Conservation (phyloP, 78 protist genomes). For the slime mould (Dictyostelium discoideum) region DNA sequence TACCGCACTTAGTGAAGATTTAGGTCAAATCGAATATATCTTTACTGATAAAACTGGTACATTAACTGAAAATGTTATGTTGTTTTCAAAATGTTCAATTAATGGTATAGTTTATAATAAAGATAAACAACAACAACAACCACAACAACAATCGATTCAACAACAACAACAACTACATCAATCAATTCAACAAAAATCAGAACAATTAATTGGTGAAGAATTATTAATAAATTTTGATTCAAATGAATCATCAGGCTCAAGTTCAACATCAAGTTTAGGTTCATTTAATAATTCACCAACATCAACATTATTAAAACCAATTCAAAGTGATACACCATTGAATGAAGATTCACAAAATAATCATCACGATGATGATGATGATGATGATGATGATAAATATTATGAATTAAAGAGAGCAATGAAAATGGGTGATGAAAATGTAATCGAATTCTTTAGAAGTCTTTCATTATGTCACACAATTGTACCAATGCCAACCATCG, state of each 20-base stretch:
- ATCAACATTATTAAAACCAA: slow-evolving; percentile 2
- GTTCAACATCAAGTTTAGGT: neutral
- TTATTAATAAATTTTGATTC: neutral
- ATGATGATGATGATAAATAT: neutral
- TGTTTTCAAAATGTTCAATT: slow-evolving; percentile 72
- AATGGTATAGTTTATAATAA: slow-evolving; percentile 42
- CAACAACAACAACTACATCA: neutral
- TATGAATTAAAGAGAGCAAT: slow-evolving; percentile 5
- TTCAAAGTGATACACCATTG: neutral
- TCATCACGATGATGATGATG: too few relatives aligned
- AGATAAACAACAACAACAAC: neutral
- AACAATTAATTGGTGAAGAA: neutral
- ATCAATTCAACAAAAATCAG: neutral
- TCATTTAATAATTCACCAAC: slow-evolving; percentile 3
- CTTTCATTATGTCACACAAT: slow-evolving; percentile 72
- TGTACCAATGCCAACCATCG: neutral
- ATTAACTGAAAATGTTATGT: slow-evolving; percentile 86
- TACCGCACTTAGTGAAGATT: slow-evolving; percentile 92
- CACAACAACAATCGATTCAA: neutral
- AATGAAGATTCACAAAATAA: too few relatives aligned
- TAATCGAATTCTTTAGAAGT: slow-evolving; percentile 28
- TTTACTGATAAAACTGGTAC: slow-evolving; percentile 95
- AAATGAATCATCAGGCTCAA: neutral
- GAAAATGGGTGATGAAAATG: neutral
- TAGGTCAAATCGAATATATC: slow-evolving; percentile 91